Evolutionary conservation across 345 rosid species (phyloP).

Genomic region (Dipteronia sinensis): DNA sequence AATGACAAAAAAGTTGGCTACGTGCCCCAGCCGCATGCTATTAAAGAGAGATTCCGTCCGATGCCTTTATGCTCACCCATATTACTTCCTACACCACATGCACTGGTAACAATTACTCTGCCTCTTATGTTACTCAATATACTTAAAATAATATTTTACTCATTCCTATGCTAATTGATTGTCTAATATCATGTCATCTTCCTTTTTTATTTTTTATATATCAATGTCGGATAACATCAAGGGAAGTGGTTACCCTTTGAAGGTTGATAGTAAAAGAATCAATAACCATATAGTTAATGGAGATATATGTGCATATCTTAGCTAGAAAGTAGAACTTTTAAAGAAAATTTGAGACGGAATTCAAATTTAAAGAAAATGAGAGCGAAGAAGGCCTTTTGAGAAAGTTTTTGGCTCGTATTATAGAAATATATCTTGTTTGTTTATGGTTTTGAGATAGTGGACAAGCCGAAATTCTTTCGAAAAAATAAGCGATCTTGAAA

Average conservation of each 20-base stretch:
- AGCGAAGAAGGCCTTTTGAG: neutral
- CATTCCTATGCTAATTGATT: neutral
- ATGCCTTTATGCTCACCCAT: slow-evolving; percentile 90
- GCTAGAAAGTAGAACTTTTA: neutral
- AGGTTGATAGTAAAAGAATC: neutral
- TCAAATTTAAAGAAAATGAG: neutral
- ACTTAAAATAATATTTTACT: neutral
- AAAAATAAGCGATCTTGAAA: neutral
- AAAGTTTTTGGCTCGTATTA: neutral
- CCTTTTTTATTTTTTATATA: neutral
- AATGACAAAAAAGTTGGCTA: slow-evolving; percentile 60
- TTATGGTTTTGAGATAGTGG: neutral
- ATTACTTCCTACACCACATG: slow-evolving; percentile 89
- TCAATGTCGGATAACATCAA: neutral
- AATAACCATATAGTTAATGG: neutral
- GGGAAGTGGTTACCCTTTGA: neutral
- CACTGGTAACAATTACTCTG: slow-evolving; percentile 54
- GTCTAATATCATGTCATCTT: neutral
- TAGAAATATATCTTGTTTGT: slow-evolving; percentile 11
- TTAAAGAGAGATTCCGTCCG: slow-evolving; percentile 90
- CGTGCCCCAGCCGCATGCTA: slow-evolving; percentile 45
- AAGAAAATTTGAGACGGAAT: neutral
- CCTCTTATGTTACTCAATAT: slow-evolving; percentile 7
- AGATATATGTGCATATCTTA: neutral
- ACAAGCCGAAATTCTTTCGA: slow-evolving; percentile 6